A percentile compares a stretch with the other conserved stretches of the same genome.
Conservation (phyloP, 2,329 filamentous ascomycete genomes). For the Calonectria leucothoes region DNA sequence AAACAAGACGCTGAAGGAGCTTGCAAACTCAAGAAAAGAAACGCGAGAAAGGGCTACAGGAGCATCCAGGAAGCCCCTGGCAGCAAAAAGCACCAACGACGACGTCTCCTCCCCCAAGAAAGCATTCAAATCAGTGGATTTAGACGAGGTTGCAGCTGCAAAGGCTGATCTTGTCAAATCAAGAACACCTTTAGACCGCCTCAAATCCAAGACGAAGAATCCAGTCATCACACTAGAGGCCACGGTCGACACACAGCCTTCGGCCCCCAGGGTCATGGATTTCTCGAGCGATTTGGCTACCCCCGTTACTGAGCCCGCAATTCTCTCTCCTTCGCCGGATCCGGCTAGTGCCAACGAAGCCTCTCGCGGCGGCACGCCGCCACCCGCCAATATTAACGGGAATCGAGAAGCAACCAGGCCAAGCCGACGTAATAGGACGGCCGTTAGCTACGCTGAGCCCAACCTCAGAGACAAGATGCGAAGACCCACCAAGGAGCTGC, state of each 20-base stretch:
- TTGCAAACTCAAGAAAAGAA: constrained; percentile 57
- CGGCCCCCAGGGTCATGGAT: constrained; percentile 27
- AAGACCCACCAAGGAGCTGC: constrained; percentile 79
- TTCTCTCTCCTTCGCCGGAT: constrained; percentile 63
- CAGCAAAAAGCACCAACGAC: constrained; percentile 70
- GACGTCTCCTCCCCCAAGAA: constrained; percentile 71
- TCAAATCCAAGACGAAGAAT: constrained; percentile 45
- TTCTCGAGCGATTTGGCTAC: constrained; percentile 36
- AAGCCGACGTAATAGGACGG: constrained; percentile 73
- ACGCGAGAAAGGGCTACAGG: constrained; percentile 46
- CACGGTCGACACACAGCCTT: constrained; percentile 25
- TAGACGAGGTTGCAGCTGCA: constrained; percentile 52
- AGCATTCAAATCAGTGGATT: constrained; percentile 44
- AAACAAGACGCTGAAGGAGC: constrained; percentile 59
- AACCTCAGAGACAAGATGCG: constrained; percentile 88
- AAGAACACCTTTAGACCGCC: constrained; percentile 40
- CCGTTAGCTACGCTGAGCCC: constrained; percentile 85
- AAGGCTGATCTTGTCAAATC: constrained; percentile 51
- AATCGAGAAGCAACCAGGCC: constrained; percentile 70
- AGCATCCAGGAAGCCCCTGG: constrained; percentile 60
- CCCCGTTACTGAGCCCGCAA: constrained; percentile 52
- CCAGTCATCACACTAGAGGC: constrained; percentile 35
- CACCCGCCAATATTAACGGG: constrained; percentile 67
- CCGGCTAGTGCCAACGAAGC: constrained; percentile 50
- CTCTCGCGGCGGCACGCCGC: constrained; percentile 65